Evolutionary conservation across 208 protist genomes (phyloP), one percentile per base, ranked within the genome.

Genomic region (Leishmania braziliensis): DNA sequence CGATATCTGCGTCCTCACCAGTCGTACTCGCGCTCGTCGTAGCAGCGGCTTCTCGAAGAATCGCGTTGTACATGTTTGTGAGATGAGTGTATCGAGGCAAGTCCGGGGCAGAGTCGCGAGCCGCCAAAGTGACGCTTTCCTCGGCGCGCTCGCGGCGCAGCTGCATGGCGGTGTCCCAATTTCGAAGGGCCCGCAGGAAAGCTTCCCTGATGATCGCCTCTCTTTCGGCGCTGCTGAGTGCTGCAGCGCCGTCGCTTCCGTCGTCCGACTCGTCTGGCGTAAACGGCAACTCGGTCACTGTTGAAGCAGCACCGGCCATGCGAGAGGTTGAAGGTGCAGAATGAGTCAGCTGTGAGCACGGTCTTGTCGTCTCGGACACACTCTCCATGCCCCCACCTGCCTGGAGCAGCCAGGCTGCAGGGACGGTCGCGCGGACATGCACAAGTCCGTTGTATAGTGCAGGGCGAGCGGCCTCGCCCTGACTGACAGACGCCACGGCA

Each of bases 391-490:
- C 72, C 18, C 43, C 75, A n/a, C 53, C 60, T 53, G 54, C 60
- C 58, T 51, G 48, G 46, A 51, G 68, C 54, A 85, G 60, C 80
- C 65, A 71, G 43, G 65, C 75, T 46, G 71, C 74, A 39, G 68
- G 20, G 20, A 77, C 69, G 29, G 68, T 70, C 14, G 50, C 70
- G 60, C 79, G 69, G 53, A 87, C 78, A 63, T 84, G 84, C 53
- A 88, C 43, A 36, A 78, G 62, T 10, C 74, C 65, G 23, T 81
- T 78, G 84, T 84, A 84, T 70, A 43, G 50, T 48, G 58, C 9
- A 33, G 60, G 29, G 9, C 23, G 46, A 26, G 56, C 33, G 20
- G 46, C 50, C 10, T 51, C 71, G 48, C 39, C 3, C 50, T 71
- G 60, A 69, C 48, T 76, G 23, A 5, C 70, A 39, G 5, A 16